Evolutionary conservation across 495 filamentous ascomycete species (phyloP).

Genomic region (Hypoxylon perforatum): DNA sequence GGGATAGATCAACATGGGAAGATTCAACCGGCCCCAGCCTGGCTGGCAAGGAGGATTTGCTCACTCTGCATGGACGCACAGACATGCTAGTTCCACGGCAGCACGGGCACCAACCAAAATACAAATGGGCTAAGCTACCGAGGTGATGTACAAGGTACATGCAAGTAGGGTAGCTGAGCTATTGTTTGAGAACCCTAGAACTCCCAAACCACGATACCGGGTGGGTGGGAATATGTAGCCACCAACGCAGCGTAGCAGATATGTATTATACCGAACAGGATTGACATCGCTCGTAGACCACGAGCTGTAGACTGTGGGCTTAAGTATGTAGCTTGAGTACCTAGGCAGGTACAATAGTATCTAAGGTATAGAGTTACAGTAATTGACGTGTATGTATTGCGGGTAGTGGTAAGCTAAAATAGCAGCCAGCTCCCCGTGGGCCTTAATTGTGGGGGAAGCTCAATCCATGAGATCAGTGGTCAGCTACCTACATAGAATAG

Average conservation of each 20-base stretch:
- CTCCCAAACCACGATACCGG: slow-evolving; percentile 21
- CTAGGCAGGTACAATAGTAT: no score
- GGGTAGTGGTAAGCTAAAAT: slow-evolving; percentile 1
- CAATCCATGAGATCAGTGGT: slow-evolving; percentile 18
- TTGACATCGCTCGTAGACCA: slow-evolving; percentile 13
- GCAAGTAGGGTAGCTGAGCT: neutral
- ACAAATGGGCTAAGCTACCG: neutral
- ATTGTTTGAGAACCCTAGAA: neutral
- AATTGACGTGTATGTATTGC: no score
- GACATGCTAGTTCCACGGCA: no score
- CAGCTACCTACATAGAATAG: neutral
- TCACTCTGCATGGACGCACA: slow-evolving; percentile 4
- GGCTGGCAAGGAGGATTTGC: slow-evolving; percentile 17
- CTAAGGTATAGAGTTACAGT: no score
- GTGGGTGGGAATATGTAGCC: slow-evolving; percentile 11
- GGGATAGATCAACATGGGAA: slow-evolving; percentile 18
- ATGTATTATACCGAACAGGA: slow-evolving; percentile 5
- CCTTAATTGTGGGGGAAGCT: slow-evolving; percentile 23
- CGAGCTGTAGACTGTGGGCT: no score
- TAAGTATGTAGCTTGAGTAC: no score
- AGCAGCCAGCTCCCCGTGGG: slow-evolving; percentile 12
- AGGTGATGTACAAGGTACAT: no score
- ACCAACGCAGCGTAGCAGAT: neutral
- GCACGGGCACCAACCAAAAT: neutral
- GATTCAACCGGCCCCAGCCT: neutral